Base-by-base conservation (phyloP, 1,139 yeast species). In the Tardiomyces depauwii region DNA sequence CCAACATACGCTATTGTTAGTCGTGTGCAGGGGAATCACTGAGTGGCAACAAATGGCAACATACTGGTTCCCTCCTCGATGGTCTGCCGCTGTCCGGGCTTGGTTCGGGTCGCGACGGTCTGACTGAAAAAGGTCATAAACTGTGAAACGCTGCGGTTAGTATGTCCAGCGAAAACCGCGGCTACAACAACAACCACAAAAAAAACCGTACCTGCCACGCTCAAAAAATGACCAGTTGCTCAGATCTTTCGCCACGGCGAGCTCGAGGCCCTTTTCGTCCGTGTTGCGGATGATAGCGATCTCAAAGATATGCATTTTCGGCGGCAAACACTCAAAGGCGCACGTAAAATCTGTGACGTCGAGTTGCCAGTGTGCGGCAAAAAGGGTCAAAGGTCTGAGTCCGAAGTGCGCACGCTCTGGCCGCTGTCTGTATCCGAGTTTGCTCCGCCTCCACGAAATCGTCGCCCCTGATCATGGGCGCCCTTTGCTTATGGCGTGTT, bases 121-220 rank as follows among this genome's bases (percentile, higher is more conserved):
- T 80, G 86, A 19, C 95, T 77, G 66, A 91, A 89, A 64, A 93
- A 93, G 2, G 94, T 78, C 96, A 91, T 86, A 68, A 91, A 91
- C 66, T 91, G 96, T 39, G 49, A 49, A 19, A 55, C 56, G 21
- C 36, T 30, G 36, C 11, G 5, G 36, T 30, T 30, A 30, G 36
- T 30, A 5, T 30, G 36, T 14, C 36, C 16, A 30, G 36, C 11
- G 12, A 27, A 27, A 27, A 9, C 30, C 12, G 30, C n/a, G n/a
- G n/a, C n/a, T 27, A 27, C 12, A 30, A 5, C 36, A 10, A 5
- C 36, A 30, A 12, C 4, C 11, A 30, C 5, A 30, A 3, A 14
- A 5, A 30, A 30, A 30, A 5, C 36, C 36, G 10, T 30, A 30
- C 36, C 51, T 47, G 49, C 74, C 68, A 55, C 93, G 73, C 67